Evolutionary conservation across 345 rosid species (phyloP), one percentile per base, ranked within the genome.

Genomic region (Syzygium grande): DNA sequence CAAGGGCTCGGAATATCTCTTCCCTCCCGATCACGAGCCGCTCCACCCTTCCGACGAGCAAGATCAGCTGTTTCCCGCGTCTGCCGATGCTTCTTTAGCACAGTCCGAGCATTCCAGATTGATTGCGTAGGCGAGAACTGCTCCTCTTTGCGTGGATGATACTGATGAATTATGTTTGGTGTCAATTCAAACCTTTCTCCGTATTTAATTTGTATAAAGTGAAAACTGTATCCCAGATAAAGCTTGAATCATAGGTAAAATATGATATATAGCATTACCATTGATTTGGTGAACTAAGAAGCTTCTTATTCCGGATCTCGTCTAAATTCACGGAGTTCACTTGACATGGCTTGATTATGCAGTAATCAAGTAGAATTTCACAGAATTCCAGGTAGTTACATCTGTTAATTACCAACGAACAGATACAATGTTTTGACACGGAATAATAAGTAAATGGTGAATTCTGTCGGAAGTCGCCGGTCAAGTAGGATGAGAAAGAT

Each of bases 91-190:
- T 49, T 46, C 86, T 34, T 80, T 85, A 34, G 87, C 86, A 86
- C 92, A 89, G 41, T 88, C 89, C 53, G 92, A 91, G 88, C 87
- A 89, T 85, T 88, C 92, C 86, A 88, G 61, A 38, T 41, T 88
- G 84, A 56, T 91, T 27, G 88, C 90, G 23, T 91, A 91, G 16
- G 52, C 89, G 86, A 41, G 59, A 68, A 13, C 21, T n/a, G 58
- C 80, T 59, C 54, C 86, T 52, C 43, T 49, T 19, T 1, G 55
- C 19, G 25, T 41, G 59, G 59, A 84, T 84, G 38, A 52, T 84
- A 30, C 63, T 55, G 41, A 52, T 84, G 55, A 84, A 51, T 73
- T 73, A 73, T 73, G 83, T 38, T 38, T 38, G 83, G 49, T 21
- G 49, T 21, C 49, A 7, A 5, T 73, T 73, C 83, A 34, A 25